These are phyloP conservation scores for Apiotrichum sp. DNA, from an alignment of 1,284 basidiomycete genomes.

Conservation along the genomic window DNA sequence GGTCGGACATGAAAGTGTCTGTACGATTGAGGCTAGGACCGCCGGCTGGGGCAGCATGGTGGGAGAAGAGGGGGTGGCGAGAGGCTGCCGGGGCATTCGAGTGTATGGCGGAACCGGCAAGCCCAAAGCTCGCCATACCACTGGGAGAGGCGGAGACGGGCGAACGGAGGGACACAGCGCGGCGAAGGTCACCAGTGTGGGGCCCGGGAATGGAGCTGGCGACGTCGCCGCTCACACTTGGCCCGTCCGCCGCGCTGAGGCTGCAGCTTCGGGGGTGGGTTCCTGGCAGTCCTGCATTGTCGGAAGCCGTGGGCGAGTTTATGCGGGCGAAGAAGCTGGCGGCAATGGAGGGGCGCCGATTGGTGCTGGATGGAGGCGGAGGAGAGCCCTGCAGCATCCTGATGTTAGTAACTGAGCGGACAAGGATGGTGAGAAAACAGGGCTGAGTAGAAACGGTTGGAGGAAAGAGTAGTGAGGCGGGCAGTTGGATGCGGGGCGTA, in stretches of 20 bases:
- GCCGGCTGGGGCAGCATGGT: conserved; percentile 28
- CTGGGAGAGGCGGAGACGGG: conserved; percentile 15
- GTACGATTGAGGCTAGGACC: conserved; percentile 4
- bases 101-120: conserved; percentile 28
- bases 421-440: background rate
- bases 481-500: too few species aligned
- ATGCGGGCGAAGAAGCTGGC: conserved; percentile 19
- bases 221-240: background rate
- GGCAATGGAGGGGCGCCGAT: conserved; percentile 13
- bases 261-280: conserved; percentile 34
- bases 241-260: conserved; percentile 39
- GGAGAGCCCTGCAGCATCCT: conserved; percentile 36
- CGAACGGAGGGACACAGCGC: conserved; percentile 8
- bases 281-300: conserved; percentile 3
- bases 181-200: conserved; percentile 4
- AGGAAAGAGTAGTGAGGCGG: background rate
- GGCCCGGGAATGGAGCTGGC: background rate
- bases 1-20: conserved; percentile 24
- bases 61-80: conserved; percentile 40
- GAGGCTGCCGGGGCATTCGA: conserved; percentile 34
- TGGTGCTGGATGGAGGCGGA: conserved; percentile 1
- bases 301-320: conserved; percentile 10
- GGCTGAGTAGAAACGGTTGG: background rate
- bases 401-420: background rate
- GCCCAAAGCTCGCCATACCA: conserved; percentile 29